Evolutionary conservation across 2,329 filamentous ascomycete genomes (phyloP).

Genomic region (Stagonosporopsis cucurbitacearum): DNA sequence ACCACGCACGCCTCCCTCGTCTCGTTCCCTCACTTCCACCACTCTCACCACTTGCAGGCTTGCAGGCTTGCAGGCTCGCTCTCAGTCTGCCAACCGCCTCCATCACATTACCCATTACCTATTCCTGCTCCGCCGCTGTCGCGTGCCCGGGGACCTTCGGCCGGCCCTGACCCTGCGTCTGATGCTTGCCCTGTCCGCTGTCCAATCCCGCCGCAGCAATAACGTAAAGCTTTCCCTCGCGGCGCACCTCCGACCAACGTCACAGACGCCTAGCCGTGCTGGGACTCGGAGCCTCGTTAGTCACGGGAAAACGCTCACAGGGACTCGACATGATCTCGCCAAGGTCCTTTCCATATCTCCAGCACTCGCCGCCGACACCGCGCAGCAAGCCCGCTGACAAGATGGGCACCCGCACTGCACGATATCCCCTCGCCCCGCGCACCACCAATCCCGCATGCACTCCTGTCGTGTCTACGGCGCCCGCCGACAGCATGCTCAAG

Average conservation of each 20-base stretch:
- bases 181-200: slow-evolving; percentile 33
- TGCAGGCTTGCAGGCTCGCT: background rate
- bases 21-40: background rate
- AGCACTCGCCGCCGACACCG: slow-evolving; percentile 45
- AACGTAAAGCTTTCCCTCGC: slow-evolving; percentile 44
- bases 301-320: slow-evolving; percentile 37
- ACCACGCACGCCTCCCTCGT: background rate
- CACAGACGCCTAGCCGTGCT: slow-evolving; percentile 30
- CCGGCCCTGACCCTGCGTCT: slow-evolving; percentile 36
- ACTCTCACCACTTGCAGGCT: too few relatives aligned
- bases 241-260: slow-evolving; percentile 34
- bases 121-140: slow-evolving; percentile 12
- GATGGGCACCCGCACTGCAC: slow-evolving; percentile 40
- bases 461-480: slow-evolving; percentile 13
- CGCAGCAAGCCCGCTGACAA: slow-evolving; percentile 29
- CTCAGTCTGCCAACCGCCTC: background rate
- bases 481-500: slow-evolving; percentile 32
- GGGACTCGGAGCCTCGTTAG: slow-evolving; percentile 28
- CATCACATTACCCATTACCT: background rate
- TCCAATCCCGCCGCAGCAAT: slow-evolving; percentile 46
- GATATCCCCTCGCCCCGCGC: slow-evolving; percentile 26
- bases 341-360: slow-evolving; percentile 53
- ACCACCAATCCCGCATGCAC: slow-evolving; percentile 21
- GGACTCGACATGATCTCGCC: slow-evolving; percentile 53
- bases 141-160: slow-evolving; percentile 30